phyloP scores from a whole-genome alignment of 495 filamentous ascomycete species.

The Neurospora sp. region DNA sequence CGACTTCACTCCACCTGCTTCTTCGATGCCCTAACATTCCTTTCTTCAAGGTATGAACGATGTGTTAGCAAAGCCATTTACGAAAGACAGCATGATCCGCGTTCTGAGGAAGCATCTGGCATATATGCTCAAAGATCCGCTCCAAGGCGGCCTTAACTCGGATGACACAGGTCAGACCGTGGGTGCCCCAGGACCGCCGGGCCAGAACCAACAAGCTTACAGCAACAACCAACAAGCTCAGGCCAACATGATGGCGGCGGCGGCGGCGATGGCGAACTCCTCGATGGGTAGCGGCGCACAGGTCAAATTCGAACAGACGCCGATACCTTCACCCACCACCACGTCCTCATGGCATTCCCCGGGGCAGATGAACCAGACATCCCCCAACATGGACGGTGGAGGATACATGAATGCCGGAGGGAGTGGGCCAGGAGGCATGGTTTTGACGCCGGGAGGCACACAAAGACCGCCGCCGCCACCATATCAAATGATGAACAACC shows the following conservation, averaged over 20 bases:
- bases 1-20: background rate
- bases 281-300: conserved; percentile 30
- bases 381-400: conserved; percentile 41
- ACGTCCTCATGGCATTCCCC: conserved; percentile 68
- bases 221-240: background rate
- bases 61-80: conserved; percentile 94
- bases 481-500: background rate
- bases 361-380: conserved; percentile 52
- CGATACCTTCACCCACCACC: conserved; percentile 62
- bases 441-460: conserved; percentile 33
- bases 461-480: conserved; percentile 10
- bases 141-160: conserved; percentile 4
- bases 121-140: conserved; percentile 51
- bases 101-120: conserved; percentile 84
- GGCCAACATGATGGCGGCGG: background rate
- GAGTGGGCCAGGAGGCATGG: conserved; percentile 29
- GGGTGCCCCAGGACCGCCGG: conserved; percentile 11
- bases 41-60: conserved; percentile 82
- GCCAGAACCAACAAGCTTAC: conserved; percentile 25
- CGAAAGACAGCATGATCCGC: conserved; percentile 82
- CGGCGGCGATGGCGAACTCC: conserved; percentile 6
- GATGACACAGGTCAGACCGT: conserved; percentile 8
- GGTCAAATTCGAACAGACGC: conserved; percentile 75
- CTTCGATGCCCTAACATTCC: conserved; percentile 9
- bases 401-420: conserved; percentile 30